phyloP scores from a whole-genome alignment of 208 protist species.

The Herpetomonas samuelpessoai region DNA sequence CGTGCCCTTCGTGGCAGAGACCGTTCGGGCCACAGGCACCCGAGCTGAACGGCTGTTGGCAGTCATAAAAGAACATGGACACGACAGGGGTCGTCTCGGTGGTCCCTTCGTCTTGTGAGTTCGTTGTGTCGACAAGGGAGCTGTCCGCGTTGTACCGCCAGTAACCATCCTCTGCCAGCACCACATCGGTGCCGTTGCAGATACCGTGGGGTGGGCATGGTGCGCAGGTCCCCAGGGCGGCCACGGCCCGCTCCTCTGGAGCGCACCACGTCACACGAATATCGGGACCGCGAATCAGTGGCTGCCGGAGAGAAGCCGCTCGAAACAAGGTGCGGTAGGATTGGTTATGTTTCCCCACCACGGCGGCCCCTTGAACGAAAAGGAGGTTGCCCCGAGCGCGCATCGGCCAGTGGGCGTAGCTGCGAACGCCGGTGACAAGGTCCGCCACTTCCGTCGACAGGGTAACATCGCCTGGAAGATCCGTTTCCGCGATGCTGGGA shows the following conservation, averaged over 20 bases:
- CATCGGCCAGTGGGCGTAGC: constrained; percentile 3
- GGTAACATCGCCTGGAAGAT: constrained; percentile 3
- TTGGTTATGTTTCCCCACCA: constrained; percentile 7
- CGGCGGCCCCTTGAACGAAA: constrained; percentile 3
- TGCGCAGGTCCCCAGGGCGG: constrained; percentile 6
- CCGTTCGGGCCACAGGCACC: constrained; percentile 9
- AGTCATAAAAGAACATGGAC: constrained; percentile 14
- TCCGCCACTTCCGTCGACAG: constrained; percentile 1
- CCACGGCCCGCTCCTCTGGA: neutral
- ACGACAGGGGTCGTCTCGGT: neutral
- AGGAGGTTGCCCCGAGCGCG: constrained; percentile 1
- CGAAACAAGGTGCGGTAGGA: constrained; percentile 5
- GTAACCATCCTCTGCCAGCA: constrained; percentile 10
- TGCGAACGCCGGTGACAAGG: neutral
- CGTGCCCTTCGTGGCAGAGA: constrained; percentile 11
- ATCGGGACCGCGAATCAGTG: neutral
- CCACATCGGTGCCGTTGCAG: constrained; percentile 15
- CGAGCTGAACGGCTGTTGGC: constrained; percentile 6
- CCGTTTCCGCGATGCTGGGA: neutral
- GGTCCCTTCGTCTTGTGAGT: neutral
- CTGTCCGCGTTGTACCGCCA: constrained; percentile 9
- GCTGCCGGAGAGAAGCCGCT: neutral
- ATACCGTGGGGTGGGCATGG: constrained; percentile 11
- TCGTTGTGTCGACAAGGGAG: neutral
- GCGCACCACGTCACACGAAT: constrained; percentile 16